Evolutionary conservation across 2,329 filamentous ascomycete species (phyloP), one percentile per base, ranked within the genome.

Genomic region (Ramichloridium luteum): DNA sequence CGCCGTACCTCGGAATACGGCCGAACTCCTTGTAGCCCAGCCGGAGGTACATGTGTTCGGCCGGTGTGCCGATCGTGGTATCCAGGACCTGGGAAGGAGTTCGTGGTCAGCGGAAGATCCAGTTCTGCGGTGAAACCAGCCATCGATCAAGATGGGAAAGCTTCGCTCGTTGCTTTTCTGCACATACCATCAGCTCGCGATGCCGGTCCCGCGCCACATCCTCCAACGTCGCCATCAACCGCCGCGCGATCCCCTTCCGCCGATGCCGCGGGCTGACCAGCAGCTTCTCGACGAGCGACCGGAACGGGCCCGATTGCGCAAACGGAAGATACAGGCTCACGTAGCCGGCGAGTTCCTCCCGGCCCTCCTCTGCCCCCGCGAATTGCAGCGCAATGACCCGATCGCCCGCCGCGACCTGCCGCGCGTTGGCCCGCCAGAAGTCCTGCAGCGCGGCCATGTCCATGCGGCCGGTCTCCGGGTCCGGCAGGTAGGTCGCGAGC

Each of bases 11-110:
- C 11, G 70, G 70, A 17, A 78, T 62, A 30, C 59, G 63, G 15
- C 73, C 72, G 11, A 69, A 51, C 47, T 68, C 62, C 6, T 54
- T 55, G 45, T 73, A 79, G 4, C 70, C 72, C n/a, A 77, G 55
- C 34, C 59, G 64, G 16, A 57, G 62, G 51, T 68, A 77, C 5
- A 73, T 56, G 6, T 51, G 38, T 47, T 74, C 71, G 3, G 69
- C 72, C 6, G 57, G 51, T 41, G 61, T 68, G 3, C 61, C 67
- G 3, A 62, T 60, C 39, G 67, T 67, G 2, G 68, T 66, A 37
- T 72, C 68, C 3, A 73, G 55, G 40, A 67, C 50, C 68, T 72
- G 34, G n/a, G n/a, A n/a, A n/a, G n/a, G n/a, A n/a, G n/a, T n/a
- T n/a, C n/a, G n/a, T n/a, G n/a, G n/a, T n/a, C n/a, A n/a, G n/a